Evolutionary conservation across 306 rosid species (phyloP).

Genomic region (Oxytropis ochrocephala): DNA sequence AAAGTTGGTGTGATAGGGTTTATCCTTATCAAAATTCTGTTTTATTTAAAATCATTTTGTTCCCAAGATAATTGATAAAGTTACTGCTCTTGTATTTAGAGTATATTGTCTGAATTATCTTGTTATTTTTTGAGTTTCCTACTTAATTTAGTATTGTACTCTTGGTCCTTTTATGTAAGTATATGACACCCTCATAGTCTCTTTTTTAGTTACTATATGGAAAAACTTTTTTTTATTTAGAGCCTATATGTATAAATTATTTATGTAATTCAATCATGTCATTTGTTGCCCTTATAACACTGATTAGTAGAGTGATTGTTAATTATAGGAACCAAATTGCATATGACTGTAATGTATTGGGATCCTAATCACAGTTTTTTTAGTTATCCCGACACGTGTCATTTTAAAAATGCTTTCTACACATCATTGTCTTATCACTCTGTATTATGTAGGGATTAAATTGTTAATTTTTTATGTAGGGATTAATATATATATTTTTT

Average conservation of each 20-base stretch:
- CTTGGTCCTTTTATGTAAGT: too few relatives aligned
- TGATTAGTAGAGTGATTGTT: neutral
- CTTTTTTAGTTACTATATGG: neutral
- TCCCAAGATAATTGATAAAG: neutral
- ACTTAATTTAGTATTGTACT: too few relatives aligned
- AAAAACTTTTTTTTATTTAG: neutral
- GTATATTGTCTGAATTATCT: neutral
- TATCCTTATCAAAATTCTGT: neutral
- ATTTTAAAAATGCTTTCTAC: neutral
- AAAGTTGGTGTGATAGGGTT: neutral
- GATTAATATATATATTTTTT: neutral
- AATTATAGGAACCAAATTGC: neutral
- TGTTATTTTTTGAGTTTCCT: neutral
- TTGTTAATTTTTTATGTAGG: neutral
- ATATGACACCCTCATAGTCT: too few relatives aligned
- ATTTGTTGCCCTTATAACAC: neutral
- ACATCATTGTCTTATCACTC: neutral
- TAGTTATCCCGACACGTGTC: neutral
- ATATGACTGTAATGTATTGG: neutral
- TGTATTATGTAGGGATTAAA: neutral
- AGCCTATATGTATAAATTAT: neutral
- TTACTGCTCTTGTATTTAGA: neutral
- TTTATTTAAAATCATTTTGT: neutral
- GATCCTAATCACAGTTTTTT: neutral
- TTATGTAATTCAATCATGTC: neutral